phyloP scores from a whole-genome alignment of 495 filamentous ascomycete species.

The Tirmania nivea region DNA sequence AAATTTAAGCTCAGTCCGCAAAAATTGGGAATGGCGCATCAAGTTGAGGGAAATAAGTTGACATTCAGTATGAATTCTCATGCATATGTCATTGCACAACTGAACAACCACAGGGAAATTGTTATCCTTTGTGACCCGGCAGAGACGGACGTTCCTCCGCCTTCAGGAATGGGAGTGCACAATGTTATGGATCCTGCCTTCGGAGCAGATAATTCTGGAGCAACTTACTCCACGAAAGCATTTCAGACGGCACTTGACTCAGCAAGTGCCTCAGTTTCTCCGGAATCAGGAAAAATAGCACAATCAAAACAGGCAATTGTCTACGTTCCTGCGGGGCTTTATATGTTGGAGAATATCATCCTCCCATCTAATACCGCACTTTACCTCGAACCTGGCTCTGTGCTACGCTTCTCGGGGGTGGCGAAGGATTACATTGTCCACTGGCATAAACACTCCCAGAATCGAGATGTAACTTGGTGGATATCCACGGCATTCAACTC shows the following conservation, averaged over 20 bases:
- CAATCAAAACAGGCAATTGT: neutral
- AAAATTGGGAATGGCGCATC: too few relatives aligned
- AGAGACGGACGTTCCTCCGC: neutral
- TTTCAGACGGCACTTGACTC: neutral
- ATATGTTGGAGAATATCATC: conserved; percentile 5
- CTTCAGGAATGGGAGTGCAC: neutral
- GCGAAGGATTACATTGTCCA: conserved; percentile 2
- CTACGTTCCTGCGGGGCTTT: conserved; percentile 7
- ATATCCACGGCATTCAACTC: conserved; percentile 5
- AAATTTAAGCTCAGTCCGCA: too few relatives aligned
- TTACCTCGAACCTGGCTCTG: conserved; percentile 6
- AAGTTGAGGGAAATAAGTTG: too few relatives aligned
- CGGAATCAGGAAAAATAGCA: neutral
- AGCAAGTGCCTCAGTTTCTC: neutral
- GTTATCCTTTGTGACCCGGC: neutral
- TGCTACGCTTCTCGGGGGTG: conserved; percentile 1
- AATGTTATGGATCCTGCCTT: neutral
- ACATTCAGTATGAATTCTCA: too few relatives aligned
- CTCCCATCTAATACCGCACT: conserved; percentile 4
- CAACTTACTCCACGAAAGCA: neutral
- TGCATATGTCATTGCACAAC: neutral
- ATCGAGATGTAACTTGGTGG: conserved; percentile 9
- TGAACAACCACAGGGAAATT: neutral
- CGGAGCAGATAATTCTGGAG: neutral
- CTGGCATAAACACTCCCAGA: conserved; percentile 8